Evolutionary conservation across 208 protist species (phyloP), one percentile per base, ranked within the genome.

Genomic region (Crithidia mellificae): DNA sequence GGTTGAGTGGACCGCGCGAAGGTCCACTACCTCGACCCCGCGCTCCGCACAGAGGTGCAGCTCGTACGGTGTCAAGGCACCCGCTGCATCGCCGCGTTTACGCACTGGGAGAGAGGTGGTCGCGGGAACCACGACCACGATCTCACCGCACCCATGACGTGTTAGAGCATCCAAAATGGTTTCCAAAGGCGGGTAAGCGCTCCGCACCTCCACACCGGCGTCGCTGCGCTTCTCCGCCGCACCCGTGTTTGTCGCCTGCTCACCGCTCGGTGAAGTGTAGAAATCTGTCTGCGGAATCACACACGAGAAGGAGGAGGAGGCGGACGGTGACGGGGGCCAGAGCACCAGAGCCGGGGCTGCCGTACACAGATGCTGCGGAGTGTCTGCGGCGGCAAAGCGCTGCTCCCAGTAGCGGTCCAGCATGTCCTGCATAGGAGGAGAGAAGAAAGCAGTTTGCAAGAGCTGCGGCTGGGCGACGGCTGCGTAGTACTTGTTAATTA

Each of bases 401-500:
- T 84, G 78, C 62, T 89, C 67, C 46, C 76, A 64, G 68, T 67
- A 54, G 3, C 58, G 64, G 8, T 71, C 41, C 38, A 87, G 75
- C 30, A 87, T 44, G 44, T 88, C 82, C 30, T 56, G 32, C 75
- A 83, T 85, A 14, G 50, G 8, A 0, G 55, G 19, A n/a, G 52
- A 30, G 34, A 87, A 85, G 30, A 84, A 66, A 12, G 75, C 71
- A 4, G 80, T 72, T 54, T 88, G 82, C 32, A 88, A 17, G 11
- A 55, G 54, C 17, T 56, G 27, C 27, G 78, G 67, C 12, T 72
- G 67, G 68, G 83, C 59, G 2, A 72, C 52, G 9, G 80, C 55
- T 12, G 76, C 77, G 55, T 85, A 80, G 57, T 87, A 87, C 15
- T 63, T 73, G 41, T 88, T 88, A 17, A 77, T 77, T 38, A 88